Evolutionary conservation across 768 basidiomycete species (phyloP).

Genomic region (Hygrocybe coccinea): DNA sequence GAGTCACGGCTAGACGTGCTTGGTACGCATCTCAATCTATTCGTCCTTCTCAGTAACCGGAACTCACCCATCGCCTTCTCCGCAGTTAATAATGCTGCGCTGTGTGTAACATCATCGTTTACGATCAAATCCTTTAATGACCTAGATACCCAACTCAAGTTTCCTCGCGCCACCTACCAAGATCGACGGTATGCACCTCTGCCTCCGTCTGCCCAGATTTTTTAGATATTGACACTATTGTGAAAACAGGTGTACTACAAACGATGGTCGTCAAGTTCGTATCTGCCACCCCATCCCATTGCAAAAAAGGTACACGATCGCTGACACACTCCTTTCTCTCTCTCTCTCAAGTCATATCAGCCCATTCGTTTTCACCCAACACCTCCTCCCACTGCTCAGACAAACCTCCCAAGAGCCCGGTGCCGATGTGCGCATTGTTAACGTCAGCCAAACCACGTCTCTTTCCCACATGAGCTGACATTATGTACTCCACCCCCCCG

Average conservation of each 20-base stretch:
- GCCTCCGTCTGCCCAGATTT: constrained; percentile 4
- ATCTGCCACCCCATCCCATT: not conserved
- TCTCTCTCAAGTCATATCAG: constrained; percentile 41
- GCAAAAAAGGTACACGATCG: too few relatives aligned
- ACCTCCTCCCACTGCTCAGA: constrained; percentile 49
- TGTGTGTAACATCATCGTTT: constrained; percentile 31
- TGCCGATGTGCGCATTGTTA: constrained; percentile 58
- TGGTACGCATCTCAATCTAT: constrained; percentile 31
- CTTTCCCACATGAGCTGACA: not conserved
- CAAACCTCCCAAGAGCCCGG: constrained; percentile 43
- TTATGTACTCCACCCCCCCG: not conserved
- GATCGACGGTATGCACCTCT: constrained; percentile 12
- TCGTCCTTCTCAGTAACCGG: not conserved
- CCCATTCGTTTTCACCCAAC: constrained; percentile 50
- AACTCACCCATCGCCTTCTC: not conserved
- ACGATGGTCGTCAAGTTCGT: constrained; percentile 45
- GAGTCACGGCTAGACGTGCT: constrained; percentile 55
- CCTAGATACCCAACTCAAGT: constrained; percentile 3
- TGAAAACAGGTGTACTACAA: constrained; percentile 37
- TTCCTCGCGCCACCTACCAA: constrained; percentile 6
- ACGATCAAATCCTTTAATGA: not conserved
- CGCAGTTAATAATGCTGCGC: constrained; percentile 53
- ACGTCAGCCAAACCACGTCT: constrained; percentile 45
- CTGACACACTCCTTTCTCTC: not conserved
- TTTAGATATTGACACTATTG: not conserved